A percentile compares a stretch with the other conserved stretches of the same genome.
Conservation (phyloP, 129 eudicot species). For the Escallonia rubra region DNA sequence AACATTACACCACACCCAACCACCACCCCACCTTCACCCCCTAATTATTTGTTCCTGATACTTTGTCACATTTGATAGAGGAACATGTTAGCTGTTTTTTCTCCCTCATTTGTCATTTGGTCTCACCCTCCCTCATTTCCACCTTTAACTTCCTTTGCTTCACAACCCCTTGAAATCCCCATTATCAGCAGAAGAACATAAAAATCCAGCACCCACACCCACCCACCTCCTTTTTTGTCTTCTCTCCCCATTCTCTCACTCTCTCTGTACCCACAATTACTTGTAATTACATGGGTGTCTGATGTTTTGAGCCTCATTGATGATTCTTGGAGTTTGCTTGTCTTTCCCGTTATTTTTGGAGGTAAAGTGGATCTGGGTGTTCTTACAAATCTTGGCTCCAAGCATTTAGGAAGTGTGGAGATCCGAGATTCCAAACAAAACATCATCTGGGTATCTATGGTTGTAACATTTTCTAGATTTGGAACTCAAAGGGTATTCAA, state of each 20-base stretch:
- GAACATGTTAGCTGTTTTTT: conserved; percentile 3
- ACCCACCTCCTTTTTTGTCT: neutral
- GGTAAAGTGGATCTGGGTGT: conserved; percentile 52
- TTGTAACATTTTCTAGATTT: conserved; percentile 9
- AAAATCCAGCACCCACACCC: conserved; percentile 4
- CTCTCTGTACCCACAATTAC: neutral
- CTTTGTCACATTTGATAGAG: neutral
- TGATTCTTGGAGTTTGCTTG: conserved; percentile 21
- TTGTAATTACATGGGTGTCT: neutral
- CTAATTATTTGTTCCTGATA: neutral
- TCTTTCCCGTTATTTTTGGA: conserved; percentile 19
- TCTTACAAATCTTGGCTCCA: conserved; percentile 37
- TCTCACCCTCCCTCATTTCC: conserved; percentile 1
- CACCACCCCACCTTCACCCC: neutral
- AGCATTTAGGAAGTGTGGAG: conserved; percentile 21
- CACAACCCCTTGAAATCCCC: neutral
- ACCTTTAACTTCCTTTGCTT: neutral
- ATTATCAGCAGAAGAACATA: neutral
- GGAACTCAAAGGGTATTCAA: conserved; percentile 8
- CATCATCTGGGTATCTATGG: neutral
- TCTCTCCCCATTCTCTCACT: neutral
- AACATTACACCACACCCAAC: neutral
- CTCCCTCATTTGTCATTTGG: conserved; percentile 9
- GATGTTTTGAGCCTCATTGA: neutral
- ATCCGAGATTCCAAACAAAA: conserved; percentile 18